Evolutionary conservation across 192 early-diverging fungal species (phyloP), one percentile per base, ranked within the genome.

Genomic region (Helicostylum pulchrum): DNA sequence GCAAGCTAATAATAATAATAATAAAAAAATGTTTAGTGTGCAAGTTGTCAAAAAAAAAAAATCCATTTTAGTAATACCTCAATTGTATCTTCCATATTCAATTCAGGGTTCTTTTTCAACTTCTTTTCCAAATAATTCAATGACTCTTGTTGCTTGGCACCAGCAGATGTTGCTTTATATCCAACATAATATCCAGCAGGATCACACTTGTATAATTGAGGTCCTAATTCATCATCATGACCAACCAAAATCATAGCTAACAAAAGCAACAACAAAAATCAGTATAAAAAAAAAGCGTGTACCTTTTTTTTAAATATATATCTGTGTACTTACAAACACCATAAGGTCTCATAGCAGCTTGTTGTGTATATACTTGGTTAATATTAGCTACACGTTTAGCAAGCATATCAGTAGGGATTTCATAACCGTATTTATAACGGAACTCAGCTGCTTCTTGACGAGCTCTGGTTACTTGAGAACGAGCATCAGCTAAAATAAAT

Each of bases 331-430:
- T 79, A 92, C 90, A 92, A 62, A 97, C 93, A 62, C 95, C 97
- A 36, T 96, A 79, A 43, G 96, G 97, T 71, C 97, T 83, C 94
- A 97, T 98, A 53, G 93, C 94, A 30, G 97, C 97, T 66, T 98
- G 94, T 72, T 99, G 97, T 54, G 97, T 99, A 75, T 97, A 97
- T 58, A 99, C 97, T 80, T 99, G 97, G 72, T 97, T 97, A 73
- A 98, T 89, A 69, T 94, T 96, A 50, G 97, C 97, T 67, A 99
- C 88, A 59, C 95, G 89, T 79, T 97, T 97, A 51, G 97, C 97
- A 54, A 99, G 86, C 88, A 94, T 88, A 75, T 99, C 95, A 34
- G 90, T 82, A 32, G 95, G 90, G 58, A 99, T 98, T 46, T 97
- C 92, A 74, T 99, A 98, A 36, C 96, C 97, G 78, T 89, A 94